Conservation (phyloP, 2,329 filamentous ascomycete genomes). For the Aspergillus awamori region DNA sequence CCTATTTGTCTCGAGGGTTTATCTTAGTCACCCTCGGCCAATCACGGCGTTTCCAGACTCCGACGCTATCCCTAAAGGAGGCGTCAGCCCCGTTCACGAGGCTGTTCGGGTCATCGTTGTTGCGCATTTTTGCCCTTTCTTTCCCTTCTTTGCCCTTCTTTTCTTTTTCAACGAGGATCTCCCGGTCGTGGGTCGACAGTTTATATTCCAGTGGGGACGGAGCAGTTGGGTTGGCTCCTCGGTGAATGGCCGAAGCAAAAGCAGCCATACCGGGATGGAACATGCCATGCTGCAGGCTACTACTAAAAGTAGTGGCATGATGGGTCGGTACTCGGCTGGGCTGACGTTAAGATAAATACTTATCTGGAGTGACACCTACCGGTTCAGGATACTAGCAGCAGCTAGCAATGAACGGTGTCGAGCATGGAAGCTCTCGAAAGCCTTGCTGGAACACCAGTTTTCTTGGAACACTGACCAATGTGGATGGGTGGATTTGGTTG, state of each 20-base stretch:
- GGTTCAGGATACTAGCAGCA: not conserved
- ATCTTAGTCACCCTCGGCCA: conserved; percentile 4
- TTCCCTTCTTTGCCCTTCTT: no score
- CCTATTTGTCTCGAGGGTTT: conserved; percentile 9
- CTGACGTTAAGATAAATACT: not conserved
- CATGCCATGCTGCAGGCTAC: not conserved
- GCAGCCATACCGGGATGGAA: not conserved
- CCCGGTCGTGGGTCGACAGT: not conserved
- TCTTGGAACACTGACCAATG: not conserved
- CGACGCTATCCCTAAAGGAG: not conserved
- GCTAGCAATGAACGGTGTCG: not conserved
- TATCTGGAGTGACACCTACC: not conserved
- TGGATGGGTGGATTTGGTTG: not conserved
- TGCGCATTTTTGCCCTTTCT: not conserved
- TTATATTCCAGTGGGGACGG: not conserved
- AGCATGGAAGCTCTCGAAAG: not conserved
- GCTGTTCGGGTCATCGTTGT: conserved; percentile 2
- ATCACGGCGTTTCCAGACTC: not conserved
- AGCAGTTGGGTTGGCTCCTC: not conserved
- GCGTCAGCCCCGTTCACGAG: not conserved
- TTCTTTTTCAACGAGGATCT: not conserved
- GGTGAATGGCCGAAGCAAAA: not conserved
- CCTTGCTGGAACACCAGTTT: not conserved
- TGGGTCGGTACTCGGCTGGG: not conserved
- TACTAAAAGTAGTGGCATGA: not conserved